Conservation (phyloP, 257 asterid genomes). For the Penstemon davidsonii region DNA sequence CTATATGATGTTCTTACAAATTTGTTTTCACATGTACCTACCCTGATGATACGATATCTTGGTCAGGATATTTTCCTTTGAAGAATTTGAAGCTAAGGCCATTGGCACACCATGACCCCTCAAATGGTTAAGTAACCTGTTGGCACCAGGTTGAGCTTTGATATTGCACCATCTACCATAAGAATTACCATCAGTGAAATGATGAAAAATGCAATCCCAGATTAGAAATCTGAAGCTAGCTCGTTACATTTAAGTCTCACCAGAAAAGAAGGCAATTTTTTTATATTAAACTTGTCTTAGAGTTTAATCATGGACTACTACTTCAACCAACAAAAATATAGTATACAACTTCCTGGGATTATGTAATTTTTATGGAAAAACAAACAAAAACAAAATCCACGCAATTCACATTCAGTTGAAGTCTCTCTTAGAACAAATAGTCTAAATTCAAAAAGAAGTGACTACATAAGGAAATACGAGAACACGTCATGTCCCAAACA, state of each 20-base stretch:
- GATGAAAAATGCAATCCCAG: slow-evolving; percentile 4
- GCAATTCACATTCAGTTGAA: neutral
- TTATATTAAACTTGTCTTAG: neutral
- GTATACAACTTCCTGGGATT: neutral
- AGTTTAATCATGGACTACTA: neutral
- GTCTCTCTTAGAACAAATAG: slow-evolving; percentile 6
- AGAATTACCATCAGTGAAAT: slow-evolving; percentile 15
- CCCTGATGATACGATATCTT: slow-evolving; percentile 77
- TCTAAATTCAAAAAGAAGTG: neutral
- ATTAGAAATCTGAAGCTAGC: neutral
- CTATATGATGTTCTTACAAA: no score
- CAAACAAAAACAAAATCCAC: neutral
- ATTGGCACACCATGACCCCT: slow-evolving; percentile 67
- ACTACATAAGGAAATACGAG: neutral
- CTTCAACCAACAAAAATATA: slow-evolving; percentile 6
- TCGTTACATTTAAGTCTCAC: neutral
- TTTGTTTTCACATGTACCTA: slow-evolving; percentile 27
- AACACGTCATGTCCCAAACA: slow-evolving; percentile 5
- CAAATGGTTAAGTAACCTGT: slow-evolving; percentile 72
- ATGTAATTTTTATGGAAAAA: neutral
- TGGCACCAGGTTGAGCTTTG: slow-evolving; percentile 91
- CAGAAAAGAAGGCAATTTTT: neutral
- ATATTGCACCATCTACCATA: slow-evolving; percentile 67
- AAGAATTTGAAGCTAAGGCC: slow-evolving; percentile 90
- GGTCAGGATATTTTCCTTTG: slow-evolving; percentile 57